Conservation (phyloP, 768 basidiomycete species). For the Lyophyllum semitale region DNA sequence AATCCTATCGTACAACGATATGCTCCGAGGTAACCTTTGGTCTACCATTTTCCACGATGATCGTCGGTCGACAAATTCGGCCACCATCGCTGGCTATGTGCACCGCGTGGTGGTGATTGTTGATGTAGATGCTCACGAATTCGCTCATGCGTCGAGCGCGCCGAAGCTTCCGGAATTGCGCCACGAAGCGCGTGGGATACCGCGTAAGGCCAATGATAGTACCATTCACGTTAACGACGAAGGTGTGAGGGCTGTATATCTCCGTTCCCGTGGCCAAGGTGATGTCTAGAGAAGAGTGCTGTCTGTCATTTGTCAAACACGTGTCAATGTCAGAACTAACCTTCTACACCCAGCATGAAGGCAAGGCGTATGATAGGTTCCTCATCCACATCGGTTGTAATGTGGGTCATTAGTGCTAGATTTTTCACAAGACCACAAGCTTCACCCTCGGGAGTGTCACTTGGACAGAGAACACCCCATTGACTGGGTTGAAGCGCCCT, state of each 20-base stretch:
- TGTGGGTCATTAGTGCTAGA: slow-evolving; percentile 98
- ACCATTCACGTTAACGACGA: slow-evolving; percentile 96
- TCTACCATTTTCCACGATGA: slow-evolving; percentile 86
- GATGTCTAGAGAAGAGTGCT: slow-evolving; percentile 64
- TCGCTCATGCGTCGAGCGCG: slow-evolving; percentile 92
- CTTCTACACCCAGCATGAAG: slow-evolving; percentile 97
- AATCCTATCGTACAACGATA: slow-evolving; percentile 56
- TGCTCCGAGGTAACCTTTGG: slow-evolving; percentile 82
- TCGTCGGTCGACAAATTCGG: slow-evolving; percentile 95
- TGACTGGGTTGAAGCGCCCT: slow-evolving; percentile 96
- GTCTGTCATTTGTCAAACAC: slow-evolving; percentile 5
- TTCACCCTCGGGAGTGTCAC: slow-evolving; percentile 99
- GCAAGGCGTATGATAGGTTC: slow-evolving; percentile 87
- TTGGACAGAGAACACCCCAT: slow-evolving; percentile 98
- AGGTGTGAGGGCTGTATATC: slow-evolving; percentile 91
- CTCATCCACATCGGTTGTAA: slow-evolving; percentile 98
- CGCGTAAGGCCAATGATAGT: slow-evolving; percentile 93
- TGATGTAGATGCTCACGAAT: slow-evolving; percentile 95
- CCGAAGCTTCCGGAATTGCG: slow-evolving; percentile 88
- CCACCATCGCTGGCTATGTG: slow-evolving; percentile 98
- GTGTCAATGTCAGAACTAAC: slow-evolving; percentile 37
- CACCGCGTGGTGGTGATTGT: slow-evolving; percentile 91
- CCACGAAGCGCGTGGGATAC: slow-evolving; percentile 81
- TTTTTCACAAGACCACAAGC: slow-evolving; percentile 99
- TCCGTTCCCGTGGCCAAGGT: slow-evolving; percentile 90